Evolutionary conservation across 345 rosid species (phyloP).

Genomic region (Orychophragmus violaceus): DNA sequence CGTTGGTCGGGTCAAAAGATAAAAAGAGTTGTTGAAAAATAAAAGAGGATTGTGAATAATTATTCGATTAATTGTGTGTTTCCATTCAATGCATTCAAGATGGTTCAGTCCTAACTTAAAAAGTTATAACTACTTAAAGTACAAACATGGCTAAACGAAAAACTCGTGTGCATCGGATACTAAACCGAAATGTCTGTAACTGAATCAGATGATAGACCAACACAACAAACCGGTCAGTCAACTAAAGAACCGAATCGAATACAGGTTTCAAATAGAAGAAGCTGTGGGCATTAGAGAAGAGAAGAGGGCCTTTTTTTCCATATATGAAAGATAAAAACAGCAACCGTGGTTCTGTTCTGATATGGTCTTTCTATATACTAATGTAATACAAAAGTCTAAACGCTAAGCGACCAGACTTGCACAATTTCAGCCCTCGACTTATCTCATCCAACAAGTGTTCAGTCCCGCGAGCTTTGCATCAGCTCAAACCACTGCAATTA

Average conservation of each 20-base stretch:
- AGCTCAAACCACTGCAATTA: slow-evolving; percentile 88
- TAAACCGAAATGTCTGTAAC: not conserved
- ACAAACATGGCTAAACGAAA: not conserved
- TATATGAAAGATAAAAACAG: not conserved
- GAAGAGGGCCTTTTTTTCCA: not conserved
- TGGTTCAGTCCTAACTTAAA: not conserved
- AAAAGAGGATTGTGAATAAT: not conserved
- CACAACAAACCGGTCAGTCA: not conserved
- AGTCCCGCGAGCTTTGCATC: slow-evolving; percentile 67
- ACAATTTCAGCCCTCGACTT: not conserved
- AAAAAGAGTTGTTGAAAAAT: not conserved
- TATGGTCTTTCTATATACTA: not conserved
- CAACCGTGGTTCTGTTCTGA: not conserved
- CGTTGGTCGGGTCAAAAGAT: not conserved
- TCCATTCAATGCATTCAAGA: not conserved
- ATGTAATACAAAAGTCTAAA: slow-evolving; percentile 1
- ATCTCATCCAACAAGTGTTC: slow-evolving; percentile 1
- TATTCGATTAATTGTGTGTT: not conserved
- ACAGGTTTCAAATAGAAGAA: no score
- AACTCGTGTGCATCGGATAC: not conserved
- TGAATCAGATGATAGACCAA: not conserved
- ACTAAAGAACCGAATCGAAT: no score
- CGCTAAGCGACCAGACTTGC: not conserved
- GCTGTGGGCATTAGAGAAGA: not conserved
- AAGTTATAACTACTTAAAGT: not conserved